phyloP scores from a whole-genome alignment of 1,284 basidiomycete species.

The Crucibulum parvulum region DNA sequence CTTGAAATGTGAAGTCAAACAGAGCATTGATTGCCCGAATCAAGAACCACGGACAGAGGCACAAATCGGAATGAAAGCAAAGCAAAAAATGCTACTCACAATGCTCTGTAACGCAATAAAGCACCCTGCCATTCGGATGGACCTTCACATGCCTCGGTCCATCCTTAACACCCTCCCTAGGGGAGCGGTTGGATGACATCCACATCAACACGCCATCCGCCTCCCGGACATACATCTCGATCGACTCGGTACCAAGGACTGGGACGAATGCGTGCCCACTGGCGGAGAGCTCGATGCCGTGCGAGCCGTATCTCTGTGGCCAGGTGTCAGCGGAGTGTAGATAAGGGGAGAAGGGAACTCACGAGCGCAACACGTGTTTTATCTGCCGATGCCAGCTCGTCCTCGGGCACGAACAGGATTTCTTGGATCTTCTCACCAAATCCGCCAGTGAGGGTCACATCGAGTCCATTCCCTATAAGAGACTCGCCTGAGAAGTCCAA shows the following conservation, averaged over 20 bases:
- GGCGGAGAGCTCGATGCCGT: slow-evolving; percentile 52
- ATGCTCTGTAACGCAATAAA: slow-evolving; percentile 58
- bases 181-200: slow-evolving; percentile 43
- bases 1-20: neutral
- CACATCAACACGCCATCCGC: slow-evolving; percentile 40
- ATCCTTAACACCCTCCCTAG: slow-evolving; percentile 43
- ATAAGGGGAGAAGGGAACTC: slow-evolving; percentile 12
- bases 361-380: slow-evolving; percentile 55
- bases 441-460: slow-evolving; percentile 34
- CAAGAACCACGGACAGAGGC: no score
- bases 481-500: no score
- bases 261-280: slow-evolving; percentile 49
- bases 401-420: slow-evolving; percentile 48
- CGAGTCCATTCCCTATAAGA: no score
- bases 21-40: no score
- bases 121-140: slow-evolving; percentile 51
- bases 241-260: slow-evolving; percentile 51
- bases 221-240: slow-evolving; percentile 50
- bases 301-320: slow-evolving; percentile 51
- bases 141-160: slow-evolving; percentile 56
- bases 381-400: slow-evolving; percentile 47
- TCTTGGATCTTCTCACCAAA: slow-evolving; percentile 50
- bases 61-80: neutral
- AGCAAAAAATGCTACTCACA: slow-evolving; percentile 34
- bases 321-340: neutral